Evolutionary conservation across 2,329 filamentous ascomycete species (phyloP), one percentile per base, ranked within the genome.

Genomic region (Claviceps cyperi): DNA sequence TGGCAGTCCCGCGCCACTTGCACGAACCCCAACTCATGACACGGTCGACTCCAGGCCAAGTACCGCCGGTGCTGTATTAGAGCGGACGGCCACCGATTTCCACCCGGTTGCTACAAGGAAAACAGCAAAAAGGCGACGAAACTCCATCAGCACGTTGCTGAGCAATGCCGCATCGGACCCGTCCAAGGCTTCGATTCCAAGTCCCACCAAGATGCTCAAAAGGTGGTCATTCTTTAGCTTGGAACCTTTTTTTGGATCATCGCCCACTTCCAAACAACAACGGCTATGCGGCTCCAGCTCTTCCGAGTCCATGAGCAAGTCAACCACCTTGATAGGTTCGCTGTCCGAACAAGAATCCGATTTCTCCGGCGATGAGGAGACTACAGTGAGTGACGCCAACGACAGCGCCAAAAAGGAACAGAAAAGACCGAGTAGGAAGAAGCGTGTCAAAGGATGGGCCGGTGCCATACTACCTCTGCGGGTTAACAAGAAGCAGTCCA

Each of bases 361-460:
- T 13, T 55, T 56, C 4, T 55, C 51, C 13, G 51, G 38, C 11
- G 58, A 49, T 15, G 59, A 64, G 32, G 57, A 52, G 1, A 46
- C 54, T 2, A 59, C 58, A 5, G 32, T 48, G 17, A 17, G 53
- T 48, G 13, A 56, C 45, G 22, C 59, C 53, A 43, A 47, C 9
- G 59, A 59, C 28, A 11, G 28, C 28, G 38, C 49, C 14, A 64
- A 64, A 51, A 64, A 64, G 50, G 55, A 57, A 19, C 54, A 53
- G 36, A 69, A 67, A 56, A 65, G 64, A 45, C 60, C 57, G 51
- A 66, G 65, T 35, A 63, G 65, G 50, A 71, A 69, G 60, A 89
- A 86, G 67, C 85, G 85, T 63, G 85, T 91, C 52, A 88, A 86
- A 60, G 76, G 75, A 4, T 84, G 81, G 81, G 78, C 80, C 17